These are phyloP conservation scores for Boechera stricta DNA, from an alignment of 345 rosid species.

Conservation along the genomic window DNA sequence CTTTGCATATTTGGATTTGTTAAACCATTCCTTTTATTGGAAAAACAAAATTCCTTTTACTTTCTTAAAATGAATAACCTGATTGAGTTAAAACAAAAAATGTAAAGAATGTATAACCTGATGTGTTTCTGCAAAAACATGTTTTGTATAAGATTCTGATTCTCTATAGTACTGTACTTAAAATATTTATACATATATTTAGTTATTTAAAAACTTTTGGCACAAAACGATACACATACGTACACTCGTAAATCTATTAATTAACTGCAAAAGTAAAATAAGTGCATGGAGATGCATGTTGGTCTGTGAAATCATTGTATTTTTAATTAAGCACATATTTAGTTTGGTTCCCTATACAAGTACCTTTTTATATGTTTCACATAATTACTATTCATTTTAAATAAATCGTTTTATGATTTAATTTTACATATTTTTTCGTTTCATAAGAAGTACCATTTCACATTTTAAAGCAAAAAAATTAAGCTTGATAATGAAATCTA, in stretches of 20 bases:
- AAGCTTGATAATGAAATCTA: not conserved
- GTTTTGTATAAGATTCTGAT: too few relatives aligned
- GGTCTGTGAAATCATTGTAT: not conserved
- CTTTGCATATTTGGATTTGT: not conserved
- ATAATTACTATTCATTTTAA: not conserved
- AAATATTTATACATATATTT: too few relatives aligned
- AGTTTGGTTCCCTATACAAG: not conserved
- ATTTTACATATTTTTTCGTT: not conserved
- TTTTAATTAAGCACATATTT: not conserved
- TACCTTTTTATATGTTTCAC: not conserved
- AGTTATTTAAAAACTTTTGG: not conserved
- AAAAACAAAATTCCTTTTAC: not conserved
- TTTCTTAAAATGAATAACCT: not conserved
- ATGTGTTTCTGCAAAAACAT: too few relatives aligned
- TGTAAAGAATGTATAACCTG: too few relatives aligned
- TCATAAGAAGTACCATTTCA: not conserved
- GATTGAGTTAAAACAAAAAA: too few relatives aligned
- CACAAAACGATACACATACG: not conserved
- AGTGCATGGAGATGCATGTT: conserved; percentile 20
- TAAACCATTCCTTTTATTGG: not conserved
- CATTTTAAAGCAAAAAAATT: not conserved
- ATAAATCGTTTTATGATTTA: not conserved
- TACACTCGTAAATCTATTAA: not conserved
- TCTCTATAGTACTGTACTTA: not conserved
- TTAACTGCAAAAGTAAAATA: conserved; percentile 11